Evolutionary conservation across 331 rosid species (phyloP).

Genomic region (Erythrophleum ivorense): DNA sequence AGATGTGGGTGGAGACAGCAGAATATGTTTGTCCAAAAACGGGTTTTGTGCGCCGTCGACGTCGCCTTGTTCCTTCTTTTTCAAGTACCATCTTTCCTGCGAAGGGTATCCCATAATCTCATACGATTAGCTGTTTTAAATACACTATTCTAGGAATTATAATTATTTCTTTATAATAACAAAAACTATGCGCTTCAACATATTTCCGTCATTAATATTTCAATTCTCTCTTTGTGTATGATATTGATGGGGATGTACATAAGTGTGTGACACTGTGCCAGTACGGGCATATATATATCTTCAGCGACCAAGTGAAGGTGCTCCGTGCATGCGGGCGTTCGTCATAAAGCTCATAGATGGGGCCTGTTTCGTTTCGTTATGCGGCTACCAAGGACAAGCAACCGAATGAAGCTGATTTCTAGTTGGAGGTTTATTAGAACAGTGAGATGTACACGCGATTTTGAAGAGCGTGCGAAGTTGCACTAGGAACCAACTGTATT

Average conservation of each 20-base stretch:
- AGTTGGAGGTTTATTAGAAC: neutral
- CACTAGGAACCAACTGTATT: neutral
- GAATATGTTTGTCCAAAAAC: slow-evolving; percentile 50
- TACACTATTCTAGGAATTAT: neutral
- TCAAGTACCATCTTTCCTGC: slow-evolving; percentile 52
- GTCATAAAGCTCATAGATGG: slow-evolving; percentile 29
- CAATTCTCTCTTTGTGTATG: neutral
- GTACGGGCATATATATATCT: neutral
- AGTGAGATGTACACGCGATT: neutral
- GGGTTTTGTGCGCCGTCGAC: slow-evolving; percentile 39
- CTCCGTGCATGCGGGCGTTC: slow-evolving; percentile 48
- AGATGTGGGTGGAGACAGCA: slow-evolving; percentile 35
- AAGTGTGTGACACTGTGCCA: neutral
- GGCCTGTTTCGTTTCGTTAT: slow-evolving; percentile 11
- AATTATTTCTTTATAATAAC: neutral
- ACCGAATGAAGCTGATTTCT: neutral
- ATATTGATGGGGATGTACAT: neutral
- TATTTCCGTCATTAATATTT: neutral
- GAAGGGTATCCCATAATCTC: neutral
- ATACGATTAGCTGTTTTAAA: neutral
- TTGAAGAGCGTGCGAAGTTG: neutral
- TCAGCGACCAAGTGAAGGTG: slow-evolving; percentile 20
- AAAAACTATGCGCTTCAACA: neutral
- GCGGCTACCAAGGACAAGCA: slow-evolving; percentile 1
- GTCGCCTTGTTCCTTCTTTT: slow-evolving; percentile 32